Evolutionary conservation across 164 flowering plant genomes (phyloP).

Genomic region (Litsea cubeba): DNA sequence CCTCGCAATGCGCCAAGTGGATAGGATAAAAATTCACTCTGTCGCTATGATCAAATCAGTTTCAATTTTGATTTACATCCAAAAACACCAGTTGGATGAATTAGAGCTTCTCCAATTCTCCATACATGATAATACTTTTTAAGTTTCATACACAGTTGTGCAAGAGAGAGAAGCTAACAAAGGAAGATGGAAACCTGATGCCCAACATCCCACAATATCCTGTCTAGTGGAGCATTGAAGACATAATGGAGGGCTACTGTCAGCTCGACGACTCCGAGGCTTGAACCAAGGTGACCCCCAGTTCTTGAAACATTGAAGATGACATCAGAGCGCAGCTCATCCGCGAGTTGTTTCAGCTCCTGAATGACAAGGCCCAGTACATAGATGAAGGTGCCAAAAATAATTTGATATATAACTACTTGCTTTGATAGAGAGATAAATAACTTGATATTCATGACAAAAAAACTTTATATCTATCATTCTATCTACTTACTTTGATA

Average conservation of each 20-base stretch:
- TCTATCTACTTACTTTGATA: slow-evolving; percentile 40
- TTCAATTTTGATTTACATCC: background rate
- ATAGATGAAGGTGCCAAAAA: background rate
- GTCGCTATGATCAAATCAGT: background rate
- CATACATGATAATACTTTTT: too few relatives aligned
- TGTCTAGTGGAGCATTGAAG: slow-evolving; percentile 80
- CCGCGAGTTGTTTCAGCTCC: slow-evolving; percentile 90
- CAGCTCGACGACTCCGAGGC: slow-evolving; percentile 95
- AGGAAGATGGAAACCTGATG: slow-evolving; percentile 62
- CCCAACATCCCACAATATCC: slow-evolving; percentile 92
- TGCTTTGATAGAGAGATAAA: slow-evolving; percentile 51
- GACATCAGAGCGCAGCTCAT: slow-evolving; percentile 83
- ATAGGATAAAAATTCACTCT: background rate
- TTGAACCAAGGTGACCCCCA: slow-evolving; percentile 95
- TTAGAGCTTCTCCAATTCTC: too few relatives aligned
- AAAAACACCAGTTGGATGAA: background rate
- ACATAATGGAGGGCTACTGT: slow-evolving; percentile 97
- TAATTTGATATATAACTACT: background rate
- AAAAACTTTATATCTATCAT: too few relatives aligned
- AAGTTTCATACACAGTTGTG: too few relatives aligned
- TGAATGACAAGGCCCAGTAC: slow-evolving; percentile 19
- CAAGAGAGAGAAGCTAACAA: background rate
- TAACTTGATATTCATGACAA: background rate
- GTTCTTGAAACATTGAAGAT: slow-evolving; percentile 87
- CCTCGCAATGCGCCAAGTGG: background rate